Evolutionary conservation across 1,284 basidiomycete genomes (phyloP).

Genomic region (Xerocomus amazonicus): DNA sequence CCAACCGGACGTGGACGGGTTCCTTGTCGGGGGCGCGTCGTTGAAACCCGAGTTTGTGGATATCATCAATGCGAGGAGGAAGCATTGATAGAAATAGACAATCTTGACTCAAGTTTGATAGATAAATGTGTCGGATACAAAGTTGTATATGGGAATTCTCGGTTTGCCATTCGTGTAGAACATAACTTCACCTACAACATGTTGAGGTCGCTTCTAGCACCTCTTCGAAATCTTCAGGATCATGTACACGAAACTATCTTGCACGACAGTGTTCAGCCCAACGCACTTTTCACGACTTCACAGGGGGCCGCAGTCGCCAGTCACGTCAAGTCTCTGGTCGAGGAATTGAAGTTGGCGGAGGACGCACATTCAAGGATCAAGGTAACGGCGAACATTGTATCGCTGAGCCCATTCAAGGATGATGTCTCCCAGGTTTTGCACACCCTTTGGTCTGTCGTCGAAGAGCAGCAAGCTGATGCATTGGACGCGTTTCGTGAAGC

Average conservation of each 20-base stretch:
- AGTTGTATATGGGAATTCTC: background rate
- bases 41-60: slow-evolving; percentile 96
- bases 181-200: slow-evolving; percentile 8
- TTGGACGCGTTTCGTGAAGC: slow-evolving; percentile 75
- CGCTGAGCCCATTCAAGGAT: background rate
- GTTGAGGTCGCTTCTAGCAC: slow-evolving; percentile 29
- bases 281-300: background rate
- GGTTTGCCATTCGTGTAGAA: too few relatives aligned
- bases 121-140: background rate
- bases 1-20: slow-evolving; percentile 93
- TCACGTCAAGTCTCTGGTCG: slow-evolving; percentile 19
- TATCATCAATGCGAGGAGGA: slow-evolving; percentile 75
- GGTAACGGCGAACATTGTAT: slow-evolving; percentile 12
- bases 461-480: slow-evolving; percentile 56
- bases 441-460: slow-evolving; percentile 60
- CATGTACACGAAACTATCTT: slow-evolving; percentile 3
- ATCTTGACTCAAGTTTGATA: background rate
- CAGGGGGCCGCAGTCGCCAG: slow-evolving; percentile 4
- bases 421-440: slow-evolving; percentile 46
- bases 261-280: slow-evolving; percentile 4
- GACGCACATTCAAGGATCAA: slow-evolving; percentile 18
- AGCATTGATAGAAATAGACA: slow-evolving; percentile 13
- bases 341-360: slow-evolving; percentile 22
- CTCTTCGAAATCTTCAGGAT: slow-evolving; percentile 28
- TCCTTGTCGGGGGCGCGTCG: slow-evolving; percentile 97